Evolutionary conservation across 345 rosid species (phyloP), one percentile per base, ranked within the genome.

Genomic region (Aegle marmelos): DNA sequence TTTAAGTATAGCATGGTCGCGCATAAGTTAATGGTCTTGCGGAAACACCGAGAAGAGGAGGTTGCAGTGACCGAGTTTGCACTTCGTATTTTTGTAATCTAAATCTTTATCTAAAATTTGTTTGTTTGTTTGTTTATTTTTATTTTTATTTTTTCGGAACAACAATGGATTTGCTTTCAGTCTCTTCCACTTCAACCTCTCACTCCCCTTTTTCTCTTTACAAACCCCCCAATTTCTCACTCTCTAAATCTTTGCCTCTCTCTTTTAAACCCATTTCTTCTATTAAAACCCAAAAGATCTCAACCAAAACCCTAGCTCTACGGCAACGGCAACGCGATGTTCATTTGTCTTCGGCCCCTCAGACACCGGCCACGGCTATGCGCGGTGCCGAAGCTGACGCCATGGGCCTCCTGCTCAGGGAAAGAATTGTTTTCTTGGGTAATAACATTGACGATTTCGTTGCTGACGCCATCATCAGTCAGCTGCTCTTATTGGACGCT

Each of bases 381-480:
- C 88, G 89, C 17, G 97, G 92, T 48, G 98, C 92, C 1, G 98
- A 90, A 75, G 73, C 89, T 6, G 98, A 95, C 79, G 91, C 91
- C 79, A 89, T 92, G 99, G 97, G 96, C 14, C 92, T 93, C 57
- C 86, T 95, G 74, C 93, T 95, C 3, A 87, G 61, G 78, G 99
- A 95, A 77, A 89, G 99, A 75, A 93, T 93, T 39, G 91, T 95
- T 57, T 95, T 93, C 80, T 83, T 95, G 62, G 98, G 96, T 3
- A 91, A 87, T 70, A 31, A 72, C 62, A 93, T 93, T 68, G 96
- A 95, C 70, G 99, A 95, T 79, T 89, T 90, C 76, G 89, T 92
- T 0, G 99, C 99, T 8, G 99, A 95, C 74, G 93, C 97, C 27
- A 89, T 90, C 25, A 90, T 93, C 73, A 90, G 97, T 65, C 99